Conservation (phyloP, 1,284 basidiomycete genomes). For the Rhizopogon parksii region DNA sequence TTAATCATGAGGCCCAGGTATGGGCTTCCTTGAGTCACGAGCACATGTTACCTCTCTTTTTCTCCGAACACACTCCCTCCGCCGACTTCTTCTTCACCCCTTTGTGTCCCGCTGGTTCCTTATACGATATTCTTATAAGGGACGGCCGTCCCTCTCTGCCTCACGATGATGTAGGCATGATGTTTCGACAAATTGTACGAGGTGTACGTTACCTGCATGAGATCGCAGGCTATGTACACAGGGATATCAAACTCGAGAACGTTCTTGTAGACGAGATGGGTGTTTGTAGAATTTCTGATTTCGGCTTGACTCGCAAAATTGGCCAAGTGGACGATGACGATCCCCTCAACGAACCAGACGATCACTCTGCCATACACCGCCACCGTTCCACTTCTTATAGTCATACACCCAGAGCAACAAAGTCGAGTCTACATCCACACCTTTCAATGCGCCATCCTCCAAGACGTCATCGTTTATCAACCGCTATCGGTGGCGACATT, state of each 20-base stretch:
- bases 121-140: conserved; percentile 78
- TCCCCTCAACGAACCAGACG: conserved; percentile 24
- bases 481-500: conserved; percentile 37
- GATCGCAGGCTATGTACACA: conserved; percentile 72
- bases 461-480: conserved; percentile 54
- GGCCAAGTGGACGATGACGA: conserved; percentile 43
- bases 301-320: conserved; percentile 70
- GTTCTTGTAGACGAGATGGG: conserved; percentile 85
- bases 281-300: conserved; percentile 75
- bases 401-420: conserved; percentile 20
- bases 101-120: conserved; percentile 76
- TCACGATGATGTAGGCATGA: conserved; percentile 76
- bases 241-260: conserved; percentile 96
- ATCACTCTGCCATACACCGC: conserved; percentile 16
- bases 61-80: conserved; percentile 53
- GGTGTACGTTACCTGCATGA: conserved; percentile 86
- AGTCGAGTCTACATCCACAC: conserved; percentile 25
- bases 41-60: conserved; percentile 79
- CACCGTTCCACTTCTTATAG: conserved; percentile 25
- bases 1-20: conserved; percentile 73
- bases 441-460: conserved; percentile 30
- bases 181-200: conserved; percentile 86
- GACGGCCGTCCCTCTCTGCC: conserved; percentile 58
- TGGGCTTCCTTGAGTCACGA: conserved; percentile 75
- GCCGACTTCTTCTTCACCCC: conserved; percentile 84